phyloP scores from a whole-genome alignment of 208 protist genomes.

The Acanthamoeba quina region DNA sequence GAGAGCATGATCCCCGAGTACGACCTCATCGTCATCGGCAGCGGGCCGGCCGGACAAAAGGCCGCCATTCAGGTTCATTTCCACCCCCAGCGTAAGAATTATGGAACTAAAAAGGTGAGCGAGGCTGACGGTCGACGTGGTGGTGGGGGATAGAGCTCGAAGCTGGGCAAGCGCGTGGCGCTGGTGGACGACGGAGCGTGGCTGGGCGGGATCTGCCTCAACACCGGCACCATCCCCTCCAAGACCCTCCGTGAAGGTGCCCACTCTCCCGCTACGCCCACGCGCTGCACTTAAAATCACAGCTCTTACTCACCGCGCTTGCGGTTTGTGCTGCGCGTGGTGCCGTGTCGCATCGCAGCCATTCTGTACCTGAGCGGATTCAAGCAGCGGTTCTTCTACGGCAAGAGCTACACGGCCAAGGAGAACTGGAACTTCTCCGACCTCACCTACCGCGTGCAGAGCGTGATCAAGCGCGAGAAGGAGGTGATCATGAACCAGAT shows the following conservation, averaged over 20 bases:
- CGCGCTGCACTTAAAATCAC: not conserved
- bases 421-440: slow-evolving; percentile 52
- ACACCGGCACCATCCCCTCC: slow-evolving; percentile 79
- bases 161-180: slow-evolving; percentile 69
- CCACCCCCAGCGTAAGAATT: no score
- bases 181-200: slow-evolving; percentile 24
- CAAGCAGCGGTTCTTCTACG: slow-evolving; percentile 70
- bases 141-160: slow-evolving; percentile 17
- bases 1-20: slow-evolving; percentile 35
- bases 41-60: slow-evolving; percentile 77
- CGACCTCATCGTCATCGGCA: slow-evolving; percentile 64
- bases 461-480: slow-evolving; percentile 54
- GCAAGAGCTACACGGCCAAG: slow-evolving; percentile 62
- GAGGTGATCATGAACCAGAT: slow-evolving; percentile 59
- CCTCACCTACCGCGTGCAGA: slow-evolving; percentile 53
- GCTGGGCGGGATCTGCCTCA: slow-evolving; percentile 73
- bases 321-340: not conserved
- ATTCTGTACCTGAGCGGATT: slow-evolving; percentile 68
- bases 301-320: not conserved
- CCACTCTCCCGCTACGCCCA: no score
- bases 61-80: slow-evolving; percentile 73
- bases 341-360: not conserved
- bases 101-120: no score
- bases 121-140: no score
- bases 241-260: slow-evolving; percentile 80